Conservation (phyloP, 106 monocot species). For the Dioscorea dumetorum region DNA sequence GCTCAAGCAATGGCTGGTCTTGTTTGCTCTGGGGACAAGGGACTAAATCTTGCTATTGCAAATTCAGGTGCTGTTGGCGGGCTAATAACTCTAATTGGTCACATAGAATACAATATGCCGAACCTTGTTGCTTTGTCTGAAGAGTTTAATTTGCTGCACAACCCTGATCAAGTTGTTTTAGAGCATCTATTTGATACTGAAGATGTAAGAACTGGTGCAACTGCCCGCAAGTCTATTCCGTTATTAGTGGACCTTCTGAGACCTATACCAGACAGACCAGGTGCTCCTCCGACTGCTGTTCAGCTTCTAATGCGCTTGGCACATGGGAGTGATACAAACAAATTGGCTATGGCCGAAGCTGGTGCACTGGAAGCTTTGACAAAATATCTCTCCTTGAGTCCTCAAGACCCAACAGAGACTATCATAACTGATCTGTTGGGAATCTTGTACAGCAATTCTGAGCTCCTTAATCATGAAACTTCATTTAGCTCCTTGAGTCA, state of each 20-base stretch:
- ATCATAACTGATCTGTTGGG: conserved; percentile 46
- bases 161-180: conserved; percentile 45
- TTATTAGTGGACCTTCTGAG: conserved; percentile 56
- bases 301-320: conserved; percentile 48
- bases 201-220: conserved; percentile 44
- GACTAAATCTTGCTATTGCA: conserved; percentile 45
- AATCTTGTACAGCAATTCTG: conserved; percentile 48
- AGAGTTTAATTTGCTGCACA: conserved; percentile 37
- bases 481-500: conserved; percentile 56
- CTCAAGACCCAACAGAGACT: conserved; percentile 57
- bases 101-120: conserved; percentile 44
- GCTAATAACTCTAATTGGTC: conserved; percentile 44
- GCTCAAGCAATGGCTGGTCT: conserved; percentile 62
- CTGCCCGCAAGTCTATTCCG: conserved; percentile 59
- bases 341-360: conserved; percentile 59
- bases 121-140: conserved; percentile 39
- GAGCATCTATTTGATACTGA: conserved; percentile 42
- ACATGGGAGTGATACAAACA: conserved; percentile 46
- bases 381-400: conserved; percentile 64
- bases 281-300: conserved; percentile 54
- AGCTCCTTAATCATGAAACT: conserved; percentile 46
- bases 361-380: conserved; percentile 63
- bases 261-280: conserved; percentile 70
- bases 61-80: conserved; percentile 59
- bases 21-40: conserved; percentile 34